phyloP scores from a whole-genome alignment of 305 asterid species.

The Petunia hybrid region DNA sequence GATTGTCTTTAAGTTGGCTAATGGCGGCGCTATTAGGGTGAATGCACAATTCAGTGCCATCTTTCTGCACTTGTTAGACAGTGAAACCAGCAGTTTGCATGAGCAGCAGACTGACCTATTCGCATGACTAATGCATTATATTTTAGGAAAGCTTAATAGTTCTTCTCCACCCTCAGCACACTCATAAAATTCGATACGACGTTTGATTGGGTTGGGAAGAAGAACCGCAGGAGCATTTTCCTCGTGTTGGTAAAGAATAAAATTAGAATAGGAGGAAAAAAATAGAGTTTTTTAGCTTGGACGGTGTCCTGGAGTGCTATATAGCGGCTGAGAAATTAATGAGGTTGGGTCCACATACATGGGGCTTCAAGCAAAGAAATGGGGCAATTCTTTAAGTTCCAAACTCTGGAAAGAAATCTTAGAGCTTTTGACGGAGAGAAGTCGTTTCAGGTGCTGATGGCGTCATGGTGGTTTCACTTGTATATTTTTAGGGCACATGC shows the following conservation, averaged over 20 bases:
- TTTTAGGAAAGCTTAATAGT: not conserved
- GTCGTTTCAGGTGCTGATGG: conserved; percentile 1
- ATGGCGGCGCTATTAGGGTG: not conserved
- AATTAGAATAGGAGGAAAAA: not conserved
- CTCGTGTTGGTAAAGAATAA: not conserved
- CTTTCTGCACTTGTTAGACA: not conserved
- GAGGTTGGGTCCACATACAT: not conserved
- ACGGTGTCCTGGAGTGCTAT: not conserved
- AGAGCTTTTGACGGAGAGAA: not conserved
- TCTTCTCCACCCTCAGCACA: not conserved
- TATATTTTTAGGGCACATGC: not conserved
- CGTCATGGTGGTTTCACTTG: not conserved
- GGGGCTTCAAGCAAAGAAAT: not conserved
- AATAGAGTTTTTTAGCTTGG: not conserved
- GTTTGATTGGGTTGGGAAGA: not conserved
- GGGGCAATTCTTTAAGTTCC: not conserved
- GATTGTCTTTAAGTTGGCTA: conserved; percentile 8
- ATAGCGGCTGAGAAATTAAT: not conserved
- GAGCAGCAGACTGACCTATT: not conserved
- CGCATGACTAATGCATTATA: not conserved
- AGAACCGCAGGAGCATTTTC: not conserved
- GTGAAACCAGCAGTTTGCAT: not conserved
- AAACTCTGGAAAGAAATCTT: not conserved
- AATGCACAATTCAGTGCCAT: not conserved
- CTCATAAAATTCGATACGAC: not conserved